phyloP scores from a whole-genome alignment of 768 basidiomycete genomes.

The Xerocomellus chrysenteron region DNA sequence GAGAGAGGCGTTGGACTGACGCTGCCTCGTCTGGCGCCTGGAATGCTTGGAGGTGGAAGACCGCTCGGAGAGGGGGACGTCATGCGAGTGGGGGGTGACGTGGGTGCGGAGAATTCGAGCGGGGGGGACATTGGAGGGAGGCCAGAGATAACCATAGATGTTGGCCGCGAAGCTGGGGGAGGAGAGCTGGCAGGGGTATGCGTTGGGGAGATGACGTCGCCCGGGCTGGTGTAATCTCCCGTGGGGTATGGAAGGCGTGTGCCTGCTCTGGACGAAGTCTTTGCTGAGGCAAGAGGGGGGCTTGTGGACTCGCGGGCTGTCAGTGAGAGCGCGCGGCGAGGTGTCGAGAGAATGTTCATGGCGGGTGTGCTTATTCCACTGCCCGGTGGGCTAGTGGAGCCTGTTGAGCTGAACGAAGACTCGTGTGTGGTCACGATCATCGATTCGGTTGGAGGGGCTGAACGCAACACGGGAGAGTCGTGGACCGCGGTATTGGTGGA shows the following conservation, averaged over 20 bases:
- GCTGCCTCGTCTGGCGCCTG: constrained; percentile 47
- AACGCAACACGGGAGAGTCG: constrained; percentile 44
- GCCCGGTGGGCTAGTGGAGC: constrained; percentile 14
- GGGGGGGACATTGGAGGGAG: constrained; percentile 35
- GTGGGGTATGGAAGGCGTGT: constrained; percentile 76
- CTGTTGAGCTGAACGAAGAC: constrained; percentile 21
- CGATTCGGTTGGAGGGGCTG: constrained; percentile 48
- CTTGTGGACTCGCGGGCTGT: constrained; percentile 65
- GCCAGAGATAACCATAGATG: constrained; percentile 47
- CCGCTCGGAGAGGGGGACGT: constrained; percentile 27
- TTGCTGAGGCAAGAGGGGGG: constrained; percentile 50
- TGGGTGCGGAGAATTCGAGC: constrained; percentile 17
- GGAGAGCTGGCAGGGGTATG: constrained; percentile 48
- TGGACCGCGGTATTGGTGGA: constrained; percentile 49
- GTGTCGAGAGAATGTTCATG: constrained; percentile 23
- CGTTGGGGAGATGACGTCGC: constrained; percentile 40
- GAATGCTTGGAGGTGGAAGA: constrained; percentile 44
- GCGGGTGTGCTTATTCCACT: constrained; percentile 15
- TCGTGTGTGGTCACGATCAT: constrained; percentile 37
- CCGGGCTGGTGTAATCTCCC: constrained; percentile 76
- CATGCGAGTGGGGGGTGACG: constrained; percentile 25
- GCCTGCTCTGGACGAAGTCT: constrained; percentile 24
- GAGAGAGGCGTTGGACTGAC: constrained; percentile 67
- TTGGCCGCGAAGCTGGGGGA: constrained; percentile 38
- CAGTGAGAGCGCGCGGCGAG: constrained; percentile 32